Evolutionary conservation across 2,329 filamentous ascomycete genomes (phyloP).

Genomic region (Penicillium capsulatum): DNA sequence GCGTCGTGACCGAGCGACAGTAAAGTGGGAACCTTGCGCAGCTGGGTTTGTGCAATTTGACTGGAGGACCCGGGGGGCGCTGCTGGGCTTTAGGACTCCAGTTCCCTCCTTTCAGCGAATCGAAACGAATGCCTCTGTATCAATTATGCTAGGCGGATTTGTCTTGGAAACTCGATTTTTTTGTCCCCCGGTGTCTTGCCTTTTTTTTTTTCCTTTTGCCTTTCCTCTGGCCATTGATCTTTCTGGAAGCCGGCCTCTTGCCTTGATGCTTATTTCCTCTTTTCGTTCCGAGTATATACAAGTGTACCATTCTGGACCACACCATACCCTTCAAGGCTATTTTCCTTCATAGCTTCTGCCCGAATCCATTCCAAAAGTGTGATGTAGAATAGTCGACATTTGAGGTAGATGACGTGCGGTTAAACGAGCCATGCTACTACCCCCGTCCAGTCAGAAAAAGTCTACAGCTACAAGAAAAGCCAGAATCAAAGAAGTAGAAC

Average conservation of each 20-base stretch:
- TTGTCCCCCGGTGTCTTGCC: slow-evolving; percentile 1
- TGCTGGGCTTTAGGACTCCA: too few species aligned
- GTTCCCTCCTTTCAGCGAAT: too few species aligned
- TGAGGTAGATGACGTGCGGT: too few species aligned
- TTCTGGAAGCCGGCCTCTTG: slow-evolving; percentile 19
- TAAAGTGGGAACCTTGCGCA: too few species aligned
- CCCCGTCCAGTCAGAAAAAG: too few species aligned
- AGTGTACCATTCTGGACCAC: slow-evolving; percentile 25
- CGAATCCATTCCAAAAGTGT: too few species aligned
- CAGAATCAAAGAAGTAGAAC: slow-evolving; percentile 21
- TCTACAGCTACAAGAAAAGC: neutral
- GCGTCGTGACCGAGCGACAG: slow-evolving; percentile 68
- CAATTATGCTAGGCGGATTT: neutral
- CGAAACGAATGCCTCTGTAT: neutral
- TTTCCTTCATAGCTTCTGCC: neutral
- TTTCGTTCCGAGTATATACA: slow-evolving; percentile 25
- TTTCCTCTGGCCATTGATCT: slow-evolving; percentile 8
- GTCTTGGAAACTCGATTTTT: neutral
- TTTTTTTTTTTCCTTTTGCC: slow-evolving; percentile 7
- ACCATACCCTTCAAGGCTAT: slow-evolving; percentile 19
- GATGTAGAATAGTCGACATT: too few species aligned
- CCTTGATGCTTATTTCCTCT: slow-evolving; percentile 11
- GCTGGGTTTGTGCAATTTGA: too few species aligned
- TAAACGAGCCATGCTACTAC: too few species aligned
- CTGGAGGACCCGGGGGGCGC: too few species aligned